Conservation (phyloP, 352 stramenopile genomes). For the Aphanomyces stellatus region DNA sequence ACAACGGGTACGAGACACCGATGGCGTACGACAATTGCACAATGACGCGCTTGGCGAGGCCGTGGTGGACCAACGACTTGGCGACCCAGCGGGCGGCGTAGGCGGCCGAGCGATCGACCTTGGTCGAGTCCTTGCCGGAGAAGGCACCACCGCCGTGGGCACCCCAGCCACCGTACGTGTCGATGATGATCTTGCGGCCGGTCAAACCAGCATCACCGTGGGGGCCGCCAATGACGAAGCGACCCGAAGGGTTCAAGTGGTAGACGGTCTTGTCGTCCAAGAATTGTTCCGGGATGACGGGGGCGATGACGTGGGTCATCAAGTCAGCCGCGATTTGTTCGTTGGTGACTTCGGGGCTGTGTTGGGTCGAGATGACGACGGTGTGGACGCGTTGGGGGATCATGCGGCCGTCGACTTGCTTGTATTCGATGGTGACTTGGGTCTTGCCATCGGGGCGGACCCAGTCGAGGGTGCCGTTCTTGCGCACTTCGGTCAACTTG, state of each 20-base stretch:
- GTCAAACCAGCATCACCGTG: slow-evolving; percentile 98
- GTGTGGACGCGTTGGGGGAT: slow-evolving; percentile 97
- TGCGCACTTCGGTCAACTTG: slow-evolving; percentile 97
- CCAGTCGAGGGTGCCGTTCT: slow-evolving; percentile 98
- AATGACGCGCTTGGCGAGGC: slow-evolving; percentile 89
- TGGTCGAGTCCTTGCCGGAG: slow-evolving; percentile 98
- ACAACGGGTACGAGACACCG: slow-evolving; percentile 95
- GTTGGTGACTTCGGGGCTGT: slow-evolving; percentile 97
- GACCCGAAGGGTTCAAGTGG: slow-evolving; percentile 98
- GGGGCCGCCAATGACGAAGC: slow-evolving; percentile 98
- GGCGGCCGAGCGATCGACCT: slow-evolving; percentile 97
- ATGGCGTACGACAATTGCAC: slow-evolving; percentile 99
- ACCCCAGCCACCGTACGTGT: slow-evolving; percentile 99
- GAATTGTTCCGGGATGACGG: slow-evolving; percentile 98
- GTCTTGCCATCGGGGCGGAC: slow-evolving; percentile 99
- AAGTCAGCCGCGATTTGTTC: slow-evolving; percentile 98
- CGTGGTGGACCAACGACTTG: slow-evolving; percentile 96
- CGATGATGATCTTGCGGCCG: slow-evolving; percentile 98
- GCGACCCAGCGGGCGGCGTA: slow-evolving; percentile 98
- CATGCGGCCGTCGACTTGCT: slow-evolving; percentile 91
- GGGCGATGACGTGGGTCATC: slow-evolving; percentile 99
- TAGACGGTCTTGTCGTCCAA: slow-evolving; percentile 99
- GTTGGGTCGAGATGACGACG: slow-evolving; percentile 99
- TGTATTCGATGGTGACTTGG: slow-evolving; percentile 98
- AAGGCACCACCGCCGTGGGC: slow-evolving; percentile 98